phyloP scores from a whole-genome alignment of 2,329 filamentous ascomycete genomes.

The Aspergillus pseudoterreus region DNA sequence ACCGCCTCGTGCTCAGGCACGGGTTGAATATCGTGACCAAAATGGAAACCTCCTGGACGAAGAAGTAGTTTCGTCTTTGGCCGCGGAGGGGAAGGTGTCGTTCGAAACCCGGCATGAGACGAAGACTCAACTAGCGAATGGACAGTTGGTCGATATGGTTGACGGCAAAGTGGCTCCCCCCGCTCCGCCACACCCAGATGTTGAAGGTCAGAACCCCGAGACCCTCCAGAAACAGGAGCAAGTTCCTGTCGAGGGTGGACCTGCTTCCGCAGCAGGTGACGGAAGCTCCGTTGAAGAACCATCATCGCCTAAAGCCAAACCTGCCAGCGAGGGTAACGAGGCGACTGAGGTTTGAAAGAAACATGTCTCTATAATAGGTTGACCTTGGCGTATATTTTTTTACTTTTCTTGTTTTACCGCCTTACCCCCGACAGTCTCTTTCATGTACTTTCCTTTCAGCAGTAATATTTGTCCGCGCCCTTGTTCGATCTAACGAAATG shows the following conservation, averaged over 20 bases:
- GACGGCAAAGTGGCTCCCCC: conserved; percentile 45
- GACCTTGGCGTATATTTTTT: conserved; percentile 11
- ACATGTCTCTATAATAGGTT: conserved; percentile 15
- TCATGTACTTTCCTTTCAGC: conserved; percentile 13
- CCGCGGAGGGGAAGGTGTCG: conserved; percentile 76
- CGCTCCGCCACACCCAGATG: conserved; percentile 55
- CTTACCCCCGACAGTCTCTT: conserved; percentile 6
- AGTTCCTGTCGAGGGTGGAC: conserved; percentile 30
- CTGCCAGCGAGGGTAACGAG: conserved; percentile 46
- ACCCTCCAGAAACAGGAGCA: conserved; percentile 45
- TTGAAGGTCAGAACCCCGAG: conserved; percentile 56
- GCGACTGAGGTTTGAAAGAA: conserved; percentile 34
- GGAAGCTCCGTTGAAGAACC: conserved; percentile 35
- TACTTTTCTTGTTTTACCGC: conserved; percentile 7
- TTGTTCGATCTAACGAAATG: conserved; percentile 15
- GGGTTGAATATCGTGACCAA: conserved; percentile 91
- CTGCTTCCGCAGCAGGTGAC: conserved; percentile 38
- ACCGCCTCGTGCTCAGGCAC: conserved; percentile 62
- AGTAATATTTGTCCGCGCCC: conserved; percentile 11
- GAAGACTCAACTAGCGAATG: conserved; percentile 72
- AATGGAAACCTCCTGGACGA: conserved; percentile 83
- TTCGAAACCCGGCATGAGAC: conserved; percentile 97
- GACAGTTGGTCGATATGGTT: conserved; percentile 64
- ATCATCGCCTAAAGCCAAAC: conserved; percentile 39
- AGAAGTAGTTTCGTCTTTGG: conserved; percentile 74